Percentiles rank a stretch among this genome's conserved stretches.
phyloP scores from a whole-genome alignment of 371 early-diverging fungal genomes.

The Mucor lusitanicus region DNA sequence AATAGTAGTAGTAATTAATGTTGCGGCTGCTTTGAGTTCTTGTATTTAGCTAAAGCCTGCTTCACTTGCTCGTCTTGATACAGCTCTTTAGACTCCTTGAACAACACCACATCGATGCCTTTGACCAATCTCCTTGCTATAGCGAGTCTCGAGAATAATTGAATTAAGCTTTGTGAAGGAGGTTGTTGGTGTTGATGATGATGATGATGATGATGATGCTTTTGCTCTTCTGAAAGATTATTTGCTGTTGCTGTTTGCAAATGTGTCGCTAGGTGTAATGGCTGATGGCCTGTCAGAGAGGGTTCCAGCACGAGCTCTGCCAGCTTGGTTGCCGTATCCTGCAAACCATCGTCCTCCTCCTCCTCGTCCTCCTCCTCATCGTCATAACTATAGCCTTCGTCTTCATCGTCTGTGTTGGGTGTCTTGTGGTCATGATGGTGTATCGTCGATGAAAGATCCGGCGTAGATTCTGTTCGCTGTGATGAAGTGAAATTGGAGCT shows the following conservation, averaged over 20 bases:
- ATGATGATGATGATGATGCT: background rate
- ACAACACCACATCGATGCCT: background rate
- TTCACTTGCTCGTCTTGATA: background rate
- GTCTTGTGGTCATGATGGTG: background rate
- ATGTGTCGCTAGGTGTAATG: background rate
- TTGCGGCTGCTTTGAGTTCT: background rate
- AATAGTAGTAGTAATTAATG: background rate
- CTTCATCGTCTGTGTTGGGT: background rate
- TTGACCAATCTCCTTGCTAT: background rate
- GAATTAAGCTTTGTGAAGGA: background rate
- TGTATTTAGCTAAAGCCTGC: background rate
- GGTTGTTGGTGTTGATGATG: background rate
- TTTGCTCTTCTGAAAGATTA: background rate
- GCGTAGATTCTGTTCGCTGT: background rate
- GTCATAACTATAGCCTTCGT: background rate
- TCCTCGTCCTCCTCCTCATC: background rate
- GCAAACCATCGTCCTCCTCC: background rate
- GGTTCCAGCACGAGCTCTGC: slow-evolving; percentile 3
- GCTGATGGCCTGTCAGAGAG: background rate
- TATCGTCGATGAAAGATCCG: background rate
- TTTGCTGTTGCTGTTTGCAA: background rate
- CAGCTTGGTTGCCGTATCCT: background rate
- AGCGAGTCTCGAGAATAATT: background rate
- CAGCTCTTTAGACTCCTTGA: background rate
- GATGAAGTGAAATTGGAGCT: background rate